A percentile compares a stretch with the other conserved stretches of the same genome.
These are phyloP conservation scores for Boletus sensibilis DNA, from an alignment of 768 basidiomycete genomes.

Conservation along the genomic window DNA sequence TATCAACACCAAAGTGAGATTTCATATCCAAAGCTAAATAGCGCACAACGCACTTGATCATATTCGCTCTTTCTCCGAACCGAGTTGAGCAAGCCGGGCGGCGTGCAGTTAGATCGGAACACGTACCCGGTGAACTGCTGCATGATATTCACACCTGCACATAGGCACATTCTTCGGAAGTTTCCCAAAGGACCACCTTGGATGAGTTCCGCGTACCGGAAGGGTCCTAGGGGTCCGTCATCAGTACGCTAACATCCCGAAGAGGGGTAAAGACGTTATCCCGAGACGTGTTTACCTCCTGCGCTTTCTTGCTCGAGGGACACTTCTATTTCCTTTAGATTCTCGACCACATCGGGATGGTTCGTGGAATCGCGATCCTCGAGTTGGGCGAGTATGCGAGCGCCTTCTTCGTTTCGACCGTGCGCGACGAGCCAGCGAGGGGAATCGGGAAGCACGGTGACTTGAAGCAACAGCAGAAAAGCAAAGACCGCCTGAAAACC, in stretches of 20 bases:
- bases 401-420: background rate
- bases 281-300: background rate
- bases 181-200: background rate
- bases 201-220: background rate
- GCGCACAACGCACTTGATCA: background rate
- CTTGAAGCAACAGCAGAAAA: background rate
- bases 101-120: background rate
- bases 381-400: background rate
- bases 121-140: background rate
- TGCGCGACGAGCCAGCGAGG: background rate
- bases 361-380: background rate
- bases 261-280: background rate
- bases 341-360: background rate
- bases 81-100: background rate
- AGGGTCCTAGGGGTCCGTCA: background rate
- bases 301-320: background rate
- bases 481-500: background rate
- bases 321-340: background rate
- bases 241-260: too few species aligned
- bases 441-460: background rate
- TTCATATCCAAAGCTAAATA: background rate
- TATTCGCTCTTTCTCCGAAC: background rate
- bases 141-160: background rate
- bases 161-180: background rate
- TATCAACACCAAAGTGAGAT: background rate